These are phyloP conservation scores for Scleromitrula shiraiana DNA, from an alignment of 2,329 filamentous ascomycete species.

Conservation along the genomic window DNA sequence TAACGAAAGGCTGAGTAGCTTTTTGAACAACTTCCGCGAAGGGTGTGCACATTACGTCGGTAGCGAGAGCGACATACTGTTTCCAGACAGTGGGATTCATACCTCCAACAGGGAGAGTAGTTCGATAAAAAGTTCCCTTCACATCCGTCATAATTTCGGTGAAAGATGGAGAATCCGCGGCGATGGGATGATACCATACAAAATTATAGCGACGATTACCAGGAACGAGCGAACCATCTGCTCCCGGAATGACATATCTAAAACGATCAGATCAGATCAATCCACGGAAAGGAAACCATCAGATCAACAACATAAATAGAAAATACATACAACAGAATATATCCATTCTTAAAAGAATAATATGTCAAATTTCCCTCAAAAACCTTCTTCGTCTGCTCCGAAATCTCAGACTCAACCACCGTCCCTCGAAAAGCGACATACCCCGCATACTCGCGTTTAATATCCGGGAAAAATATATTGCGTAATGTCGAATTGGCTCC, in stretches of 20 bases:
- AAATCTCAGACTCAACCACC: constrained; percentile 33
- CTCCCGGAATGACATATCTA: constrained; percentile 36
- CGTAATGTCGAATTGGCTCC: constrained; percentile 18
- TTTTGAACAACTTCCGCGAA: constrained; percentile 32
- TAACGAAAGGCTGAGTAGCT: constrained; percentile 35
- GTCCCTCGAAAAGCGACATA: constrained; percentile 33
- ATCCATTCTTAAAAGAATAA: constrained; percentile 33
- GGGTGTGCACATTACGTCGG: constrained; percentile 9
- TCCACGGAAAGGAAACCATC: too few species aligned
- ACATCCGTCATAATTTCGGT: constrained; percentile 28
- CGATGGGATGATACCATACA: constrained; percentile 38
- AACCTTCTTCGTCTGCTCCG: constrained; percentile 27
- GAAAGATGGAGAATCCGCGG: constrained; percentile 14
- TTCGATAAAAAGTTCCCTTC: constrained; percentile 22
- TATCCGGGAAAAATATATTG: constrained; percentile 10
- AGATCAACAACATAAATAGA: neutral
- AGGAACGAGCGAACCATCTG: constrained; percentile 32
- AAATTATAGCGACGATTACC: constrained; percentile 37
- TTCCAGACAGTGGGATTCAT: constrained; percentile 14
- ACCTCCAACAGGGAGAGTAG: constrained; percentile 17
- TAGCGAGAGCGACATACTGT: constrained; percentile 10
- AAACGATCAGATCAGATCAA: neutral
- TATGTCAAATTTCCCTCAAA: constrained; percentile 35
- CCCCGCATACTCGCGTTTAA: constrained; percentile 18
- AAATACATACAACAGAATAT: constrained; percentile 30